A percentile compares a stretch with the other conserved stretches of the same genome.
These are phyloP conservation scores for Apocynum venetum DNA, from an alignment of 257 asterid species.

Conservation along the genomic window DNA sequence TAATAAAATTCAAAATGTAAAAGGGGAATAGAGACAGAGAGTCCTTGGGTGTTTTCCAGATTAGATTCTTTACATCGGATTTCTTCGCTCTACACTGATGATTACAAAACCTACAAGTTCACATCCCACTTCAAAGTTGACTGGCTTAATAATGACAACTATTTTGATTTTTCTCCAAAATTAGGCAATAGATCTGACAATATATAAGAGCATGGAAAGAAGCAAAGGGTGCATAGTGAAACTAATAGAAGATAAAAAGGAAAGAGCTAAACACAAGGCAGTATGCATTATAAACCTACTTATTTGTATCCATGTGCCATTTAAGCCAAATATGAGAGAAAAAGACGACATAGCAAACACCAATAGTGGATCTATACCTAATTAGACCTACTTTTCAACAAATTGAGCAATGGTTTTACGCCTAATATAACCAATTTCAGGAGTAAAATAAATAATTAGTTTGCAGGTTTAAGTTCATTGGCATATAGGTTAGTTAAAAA, in stretches of 20 bases:
- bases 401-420: neutral
- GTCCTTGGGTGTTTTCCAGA: neutral
- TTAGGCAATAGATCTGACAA: neutral
- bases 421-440: neutral
- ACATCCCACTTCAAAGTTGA: neutral
- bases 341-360: neutral
- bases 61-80: neutral
- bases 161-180: neutral
- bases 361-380: neutral
- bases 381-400: neutral
- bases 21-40: neutral
- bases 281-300: constrained; percentile 1
- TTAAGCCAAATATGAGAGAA: neutral
- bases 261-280: neutral
- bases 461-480: neutral
- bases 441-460: neutral
- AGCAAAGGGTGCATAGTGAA: neutral
- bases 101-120: neutral
- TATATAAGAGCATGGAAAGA: neutral
- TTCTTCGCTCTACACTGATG: neutral
- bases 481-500: neutral
- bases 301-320: neutral
- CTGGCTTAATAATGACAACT: neutral
- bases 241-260: neutral
- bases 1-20: constrained; percentile 5